Evolutionary conservation across 768 basidiomycete genomes (phyloP).

Genomic region (Suillus weaverae): DNA sequence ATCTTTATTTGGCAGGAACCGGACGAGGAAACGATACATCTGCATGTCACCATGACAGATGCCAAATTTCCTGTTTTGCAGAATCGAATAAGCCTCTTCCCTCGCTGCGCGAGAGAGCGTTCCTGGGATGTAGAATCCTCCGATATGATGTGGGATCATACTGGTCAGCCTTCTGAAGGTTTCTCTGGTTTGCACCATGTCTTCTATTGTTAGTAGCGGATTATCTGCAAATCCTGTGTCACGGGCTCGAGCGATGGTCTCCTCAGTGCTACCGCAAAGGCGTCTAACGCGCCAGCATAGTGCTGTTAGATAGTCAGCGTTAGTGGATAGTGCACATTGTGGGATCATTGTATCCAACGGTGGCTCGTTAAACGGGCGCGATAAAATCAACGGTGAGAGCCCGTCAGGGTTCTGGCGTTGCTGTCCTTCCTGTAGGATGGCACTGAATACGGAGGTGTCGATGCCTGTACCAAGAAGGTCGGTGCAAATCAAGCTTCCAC

Average conservation of each 20-base stretch:
- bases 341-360: conserved; percentile 25
- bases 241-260: conserved; percentile 8
- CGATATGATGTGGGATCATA: conserved; percentile 29
- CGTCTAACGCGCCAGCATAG: conserved; percentile 27
- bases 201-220: conserved; percentile 21
- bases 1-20: conserved; percentile 15
- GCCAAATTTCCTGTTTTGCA: conserved; percentile 26
- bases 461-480: conserved; percentile 32
- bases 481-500: conserved; percentile 20
- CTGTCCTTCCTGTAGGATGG: conserved; percentile 9
- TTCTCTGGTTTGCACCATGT: conserved; percentile 21
- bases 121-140: conserved; percentile 31
- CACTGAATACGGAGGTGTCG: conserved; percentile 17
- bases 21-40: conserved; percentile 32
- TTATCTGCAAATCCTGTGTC: conserved; percentile 16
- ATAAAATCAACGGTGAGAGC: conserved; percentile 19
- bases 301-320: conserved; percentile 29
- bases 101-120: conserved; percentile 26
- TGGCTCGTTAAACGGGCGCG: conserved; percentile 27
- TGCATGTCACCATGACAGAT: conserved; percentile 31
- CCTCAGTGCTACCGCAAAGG: conserved; percentile 15
- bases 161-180: conserved; percentile 26
- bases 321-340: conserved; percentile 23
- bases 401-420: background rate
- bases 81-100: conserved; percentile 21